Evolutionary conservation across 768 basidiomycete species (phyloP), one percentile per base, ranked within the genome.

Genomic region (Calocybe indica): DNA sequence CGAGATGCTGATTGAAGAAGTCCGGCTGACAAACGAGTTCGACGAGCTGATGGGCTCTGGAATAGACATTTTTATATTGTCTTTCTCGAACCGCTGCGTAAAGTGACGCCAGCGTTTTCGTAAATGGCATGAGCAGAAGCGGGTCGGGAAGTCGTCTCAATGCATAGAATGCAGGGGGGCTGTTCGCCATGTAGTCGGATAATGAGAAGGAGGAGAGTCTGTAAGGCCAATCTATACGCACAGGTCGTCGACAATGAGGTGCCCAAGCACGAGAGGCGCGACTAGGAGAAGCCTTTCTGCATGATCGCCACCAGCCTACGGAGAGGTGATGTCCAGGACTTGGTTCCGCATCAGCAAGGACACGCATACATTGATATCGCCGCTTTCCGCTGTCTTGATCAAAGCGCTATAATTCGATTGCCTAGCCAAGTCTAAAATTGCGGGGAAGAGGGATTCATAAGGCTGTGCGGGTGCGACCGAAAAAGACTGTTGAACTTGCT

Each of bases 201-300:
- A 28, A 42, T 35, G 35, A 36, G 11, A 32, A 13, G 22, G 43
- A 36, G 30, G 30, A 30, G 3, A 41, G 14, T 35, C 28, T 41
- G 38, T 28, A 46, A 29, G 39, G 13, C 8, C 29, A n/a, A 6
- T 32, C 22, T 22, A 30, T 12, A 64, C 83, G 58, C 55, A 83
- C 86, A 82, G 57, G 49, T 85, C 73, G 54, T 88, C 79, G 36
- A 73, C 47, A 37, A 82, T 81, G 37, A 88, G 68, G 63, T 86
- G 83, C 5, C 76, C 73, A 9, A 89, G 71, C 14, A 85, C 77
- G 31, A 88, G 64, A 10, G 85, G 84, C 3, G 74, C 72, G 8
- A 75, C 70, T 32, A 83, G 57, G 33, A 85, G 64, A 13, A 60
- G 59, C 39, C 69, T 66, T 15, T 60, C 67, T 33, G 75, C 72